Percentiles rank a stretch among this genome's conserved stretches.
phyloP scores from a whole-genome alignment of 1,139 yeast genomes.

The Pichia sp. region DNA sequence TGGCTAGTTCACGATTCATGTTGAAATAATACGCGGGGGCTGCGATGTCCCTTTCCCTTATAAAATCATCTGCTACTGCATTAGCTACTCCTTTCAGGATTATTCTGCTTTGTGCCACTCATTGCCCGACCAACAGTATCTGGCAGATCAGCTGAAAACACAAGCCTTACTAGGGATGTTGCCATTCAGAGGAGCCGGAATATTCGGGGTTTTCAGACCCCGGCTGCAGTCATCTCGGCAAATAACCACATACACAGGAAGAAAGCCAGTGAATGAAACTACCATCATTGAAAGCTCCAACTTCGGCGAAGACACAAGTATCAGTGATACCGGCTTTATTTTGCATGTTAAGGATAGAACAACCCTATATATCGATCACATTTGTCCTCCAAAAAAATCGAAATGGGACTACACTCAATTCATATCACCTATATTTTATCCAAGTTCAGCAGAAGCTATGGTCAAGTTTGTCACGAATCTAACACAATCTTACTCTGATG shows the following conservation, averaged over 20 bases:
- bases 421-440: conserved; percentile 26
- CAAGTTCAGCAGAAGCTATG: conserved; percentile 26
- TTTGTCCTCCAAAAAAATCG: conserved; percentile 39
- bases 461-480: conserved; percentile 25
- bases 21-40: neutral
- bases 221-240: neutral
- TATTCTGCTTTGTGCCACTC: neutral
- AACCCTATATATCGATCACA: conserved; percentile 50
- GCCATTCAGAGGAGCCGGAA: neutral
- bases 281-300: conserved; percentile 21
- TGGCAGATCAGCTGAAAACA: no score
- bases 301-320: conserved; percentile 44
- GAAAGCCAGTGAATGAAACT: conserved; percentile 20
- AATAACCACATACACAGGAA: conserved; percentile 3
- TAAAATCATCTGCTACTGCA: neutral
- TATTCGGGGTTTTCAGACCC: neutral
- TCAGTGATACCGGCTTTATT: conserved; percentile 57
- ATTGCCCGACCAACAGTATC: no score
- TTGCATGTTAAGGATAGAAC: conserved; percentile 50
- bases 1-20: neutral
- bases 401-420: conserved; percentile 30
- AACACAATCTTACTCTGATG: conserved; percentile 21
- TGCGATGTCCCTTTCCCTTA: neutral
- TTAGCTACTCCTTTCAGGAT: neutral
- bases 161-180: neutral